Evolutionary conservation across 495 filamentous ascomycete genomes (phyloP), one percentile per base, ranked within the genome.

Genomic region (Penicillium riverlandense): DNA sequence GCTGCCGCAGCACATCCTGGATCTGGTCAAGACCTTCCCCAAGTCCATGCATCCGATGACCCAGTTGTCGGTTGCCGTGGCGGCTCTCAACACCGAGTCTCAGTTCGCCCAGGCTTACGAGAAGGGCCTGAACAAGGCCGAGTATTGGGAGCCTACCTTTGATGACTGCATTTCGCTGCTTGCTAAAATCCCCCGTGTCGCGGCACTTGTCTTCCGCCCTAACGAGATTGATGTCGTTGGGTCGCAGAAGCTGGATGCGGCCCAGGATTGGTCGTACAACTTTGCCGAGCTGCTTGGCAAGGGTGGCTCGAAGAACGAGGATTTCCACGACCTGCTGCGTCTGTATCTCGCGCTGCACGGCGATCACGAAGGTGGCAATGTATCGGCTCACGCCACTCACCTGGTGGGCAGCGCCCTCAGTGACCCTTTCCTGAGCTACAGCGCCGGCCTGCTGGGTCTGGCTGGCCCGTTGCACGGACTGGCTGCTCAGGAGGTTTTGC

Each of bases 81-180:
- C 89, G 13, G 85, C 92, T 8, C 78, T 98, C 40, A 96, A 92
- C 67, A 85, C 95, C 66, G 86, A 86, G 41, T 94, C 87, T 50
- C 78, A 82, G 49, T 98, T 98, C 57, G 92, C 92, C 44, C 88
- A 88, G 66, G 82, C 84, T 28, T 98, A 98, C 64, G 92, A 88
- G 63, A 69, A 85, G 47, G 92, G 92, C 22, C 71, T 96, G 39
- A 80, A 80, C 67, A 98, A 97, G 75, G 84, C 85, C 35, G 86
- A 96, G 52, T 97, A 97, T 78, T 98, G 92, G 92, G 94, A 98
- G 66, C 90, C 90, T 15, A 95, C 86, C 45, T 98, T 95, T 64
- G 92, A 98, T 65, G 92, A 98, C 72, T 81, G 82, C 58, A 96
- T 98, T 59, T 83, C 83, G 35, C 77, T 98, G 37, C 81, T 98